A percentile compares a stretch with the other conserved stretches of the same genome.
phyloP scores from a whole-genome alignment of 2,329 filamentous ascomycete species.

The Kalaharituber pfeilii region DNA sequence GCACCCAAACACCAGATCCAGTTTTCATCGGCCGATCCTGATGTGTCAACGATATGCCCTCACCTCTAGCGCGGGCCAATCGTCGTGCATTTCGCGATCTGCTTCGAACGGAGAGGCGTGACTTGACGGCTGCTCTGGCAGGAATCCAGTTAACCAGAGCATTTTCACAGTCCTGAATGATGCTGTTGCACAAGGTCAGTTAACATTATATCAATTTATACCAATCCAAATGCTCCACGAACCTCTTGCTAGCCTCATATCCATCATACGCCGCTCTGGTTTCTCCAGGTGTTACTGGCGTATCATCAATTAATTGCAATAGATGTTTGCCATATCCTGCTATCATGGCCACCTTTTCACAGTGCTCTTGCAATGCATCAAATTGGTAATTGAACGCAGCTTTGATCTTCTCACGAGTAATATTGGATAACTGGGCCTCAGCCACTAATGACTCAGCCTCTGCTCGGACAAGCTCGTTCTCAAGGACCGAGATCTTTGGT shows the following conservation, averaged over 20 bases:
- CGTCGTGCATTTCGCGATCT: constrained; percentile 39
- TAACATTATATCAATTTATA: background rate
- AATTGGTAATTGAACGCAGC: constrained; percentile 97
- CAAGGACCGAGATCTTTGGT: constrained; percentile 88
- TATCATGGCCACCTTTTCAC: constrained; percentile 95
- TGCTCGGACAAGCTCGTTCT: constrained; percentile 94
- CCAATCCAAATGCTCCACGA: constrained; percentile 23
- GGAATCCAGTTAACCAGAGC: constrained; percentile 92
- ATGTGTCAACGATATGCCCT: constrained; percentile 14
- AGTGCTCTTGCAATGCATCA: constrained; percentile 90
- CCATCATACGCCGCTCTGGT: constrained; percentile 91
- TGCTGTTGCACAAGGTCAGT: constrained; percentile 32
- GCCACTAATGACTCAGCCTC: constrained; percentile 98
- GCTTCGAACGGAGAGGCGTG: constrained; percentile 72
- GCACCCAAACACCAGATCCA: constrained; percentile 15
- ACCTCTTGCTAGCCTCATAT: constrained; percentile 90
- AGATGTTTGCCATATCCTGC: constrained; percentile 96
- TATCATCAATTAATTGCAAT: constrained; percentile 91
- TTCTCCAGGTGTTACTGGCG: constrained; percentile 90
- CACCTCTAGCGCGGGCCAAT: constrained; percentile 6
- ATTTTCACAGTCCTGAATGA: constrained; percentile 98
- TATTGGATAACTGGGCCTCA: constrained; percentile 96
- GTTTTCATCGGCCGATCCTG: constrained; percentile 17
- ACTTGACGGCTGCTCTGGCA: constrained; percentile 71
- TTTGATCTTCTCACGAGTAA: constrained; percentile 98